Conservation (phyloP, 805 yeast genomes). For the Metschnikowia picachoensis region DNA sequence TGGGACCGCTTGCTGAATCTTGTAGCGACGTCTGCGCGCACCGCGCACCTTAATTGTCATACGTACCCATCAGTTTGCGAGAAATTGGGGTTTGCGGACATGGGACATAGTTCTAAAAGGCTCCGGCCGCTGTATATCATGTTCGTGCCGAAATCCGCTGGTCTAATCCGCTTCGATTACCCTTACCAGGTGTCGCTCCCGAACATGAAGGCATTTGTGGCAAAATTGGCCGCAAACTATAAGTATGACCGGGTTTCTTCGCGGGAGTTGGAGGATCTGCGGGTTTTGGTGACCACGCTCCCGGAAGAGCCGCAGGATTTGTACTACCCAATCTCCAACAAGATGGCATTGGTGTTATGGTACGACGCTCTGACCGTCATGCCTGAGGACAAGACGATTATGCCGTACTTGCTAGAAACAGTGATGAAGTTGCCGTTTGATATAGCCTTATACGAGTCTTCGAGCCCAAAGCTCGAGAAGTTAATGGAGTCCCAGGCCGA, state of each 20-base stretch:
- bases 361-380: slow-evolving; percentile 49
- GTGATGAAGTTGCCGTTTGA: slow-evolving; percentile 55
- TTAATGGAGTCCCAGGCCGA: slow-evolving; percentile 41
- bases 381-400: slow-evolving; percentile 58
- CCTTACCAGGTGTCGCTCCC: slow-evolving; percentile 26
- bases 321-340: slow-evolving; percentile 37
- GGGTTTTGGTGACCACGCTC: slow-evolving; percentile 27
- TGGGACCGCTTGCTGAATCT: slow-evolving; percentile 60
- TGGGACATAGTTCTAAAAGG: slow-evolving; percentile 18
- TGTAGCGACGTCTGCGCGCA: slow-evolving; percentile 33
- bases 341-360: slow-evolving; percentile 50
- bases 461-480: slow-evolving; percentile 39
- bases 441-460: slow-evolving; percentile 49
- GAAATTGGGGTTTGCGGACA: slow-evolving; percentile 42
- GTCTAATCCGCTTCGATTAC: slow-evolving; percentile 48
- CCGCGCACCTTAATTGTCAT: slow-evolving; percentile 61
- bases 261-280: slow-evolving; percentile 27
- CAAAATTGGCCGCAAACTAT: slow-evolving; percentile 45
- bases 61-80: slow-evolving; percentile 49
- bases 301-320: slow-evolving; percentile 30
- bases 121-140: slow-evolving; percentile 42
- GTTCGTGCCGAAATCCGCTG: slow-evolving; percentile 48
- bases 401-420: slow-evolving; percentile 59
- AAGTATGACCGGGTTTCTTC: slow-evolving; percentile 33
- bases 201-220: slow-evolving; percentile 41